Evolutionary conservation across 768 basidiomycete genomes (phyloP).

Genomic region (Pholiota molesta): DNA sequence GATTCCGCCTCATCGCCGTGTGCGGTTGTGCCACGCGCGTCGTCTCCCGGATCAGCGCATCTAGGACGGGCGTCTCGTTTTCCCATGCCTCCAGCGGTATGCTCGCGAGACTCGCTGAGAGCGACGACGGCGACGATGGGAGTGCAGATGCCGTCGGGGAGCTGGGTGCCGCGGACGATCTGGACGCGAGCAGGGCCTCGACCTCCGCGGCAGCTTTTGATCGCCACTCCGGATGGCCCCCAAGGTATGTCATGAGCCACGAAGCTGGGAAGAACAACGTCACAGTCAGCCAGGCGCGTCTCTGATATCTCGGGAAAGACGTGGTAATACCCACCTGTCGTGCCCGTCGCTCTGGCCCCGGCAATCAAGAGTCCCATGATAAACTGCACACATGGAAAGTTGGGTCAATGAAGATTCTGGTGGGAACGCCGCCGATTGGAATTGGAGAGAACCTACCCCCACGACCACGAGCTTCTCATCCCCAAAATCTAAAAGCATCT

Average conservation of each 20-base stretch:
- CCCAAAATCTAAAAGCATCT: conserved; percentile 71
- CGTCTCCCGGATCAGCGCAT: conserved; percentile 76
- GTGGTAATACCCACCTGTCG: conserved; percentile 50
- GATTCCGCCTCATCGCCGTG: conserved; percentile 78
- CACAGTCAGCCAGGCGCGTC: neutral
- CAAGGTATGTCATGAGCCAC: conserved; percentile 76
- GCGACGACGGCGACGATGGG: conserved; percentile 14
- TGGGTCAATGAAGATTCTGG: conserved; percentile 19
- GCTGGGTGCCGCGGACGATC: conserved; percentile 30
- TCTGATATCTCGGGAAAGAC: conserved; percentile 21
- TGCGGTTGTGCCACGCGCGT: conserved; percentile 80
- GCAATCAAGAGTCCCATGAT: conserved; percentile 83
- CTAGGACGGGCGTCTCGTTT: conserved; percentile 66
- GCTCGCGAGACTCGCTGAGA: conserved; percentile 47
- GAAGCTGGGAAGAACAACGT: conserved; percentile 45
- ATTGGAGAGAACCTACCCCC: conserved; percentile 50
- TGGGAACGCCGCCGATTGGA: conserved; percentile 20
- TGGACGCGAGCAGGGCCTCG: conserved; percentile 51
- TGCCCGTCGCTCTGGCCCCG: conserved; percentile 80
- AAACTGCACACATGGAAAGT: conserved; percentile 49
- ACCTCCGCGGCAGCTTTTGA: conserved; percentile 63
- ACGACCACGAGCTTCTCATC: conserved; percentile 72
- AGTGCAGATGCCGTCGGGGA: conserved; percentile 15
- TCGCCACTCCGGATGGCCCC: conserved; percentile 67
- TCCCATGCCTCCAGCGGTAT: conserved; percentile 77